These are phyloP conservation scores for Neurospora intermedia DNA, from an alignment of 495 filamentous ascomycete genomes.

Conservation along the genomic window DNA sequence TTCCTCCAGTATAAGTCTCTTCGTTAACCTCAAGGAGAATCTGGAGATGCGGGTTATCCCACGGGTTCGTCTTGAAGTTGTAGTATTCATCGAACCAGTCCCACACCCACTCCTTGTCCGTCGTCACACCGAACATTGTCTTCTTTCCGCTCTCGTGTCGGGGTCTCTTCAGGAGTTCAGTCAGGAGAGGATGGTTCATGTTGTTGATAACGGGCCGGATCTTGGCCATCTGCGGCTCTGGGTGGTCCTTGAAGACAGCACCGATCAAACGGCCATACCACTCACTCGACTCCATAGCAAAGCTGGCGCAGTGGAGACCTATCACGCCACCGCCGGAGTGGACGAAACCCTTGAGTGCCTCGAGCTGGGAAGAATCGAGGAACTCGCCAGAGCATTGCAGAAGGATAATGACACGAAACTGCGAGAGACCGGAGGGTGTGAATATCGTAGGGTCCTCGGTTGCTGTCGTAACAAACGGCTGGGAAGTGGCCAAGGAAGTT, in stretches of 20 bases:
- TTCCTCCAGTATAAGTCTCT: conserved; percentile 20
- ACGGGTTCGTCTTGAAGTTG: conserved; percentile 24
- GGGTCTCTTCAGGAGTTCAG: conserved; percentile 3
- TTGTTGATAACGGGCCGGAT: conserved; percentile 11
- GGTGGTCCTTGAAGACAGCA: conserved; percentile 25
- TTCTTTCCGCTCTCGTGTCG: background rate
- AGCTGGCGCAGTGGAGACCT: conserved; percentile 29
- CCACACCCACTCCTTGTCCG: conserved; percentile 3
- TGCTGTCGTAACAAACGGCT: conserved; percentile 13
- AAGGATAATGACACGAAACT: conserved; percentile 24
- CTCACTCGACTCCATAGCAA: conserved; percentile 13
- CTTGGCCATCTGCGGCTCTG: conserved; percentile 19
- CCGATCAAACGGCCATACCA: conserved; percentile 29
- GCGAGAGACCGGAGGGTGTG: conserved; percentile 12
- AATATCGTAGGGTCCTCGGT: conserved; percentile 26
- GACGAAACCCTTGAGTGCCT: conserved; percentile 20
- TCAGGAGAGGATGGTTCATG: conserved; percentile 16
- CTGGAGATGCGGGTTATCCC: conserved; percentile 5
- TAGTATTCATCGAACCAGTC: conserved; percentile 34
- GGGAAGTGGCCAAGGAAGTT: background rate
- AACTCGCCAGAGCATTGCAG: conserved; percentile 28
- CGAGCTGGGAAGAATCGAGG: conserved; percentile 19
- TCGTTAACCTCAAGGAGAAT: conserved; percentile 26
- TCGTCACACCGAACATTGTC: background rate
- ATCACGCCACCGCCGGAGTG: conserved; percentile 24